Evolutionary conservation across 306 rosid genomes (phyloP).

Genomic region (Vigna reflexopilosa): DNA sequence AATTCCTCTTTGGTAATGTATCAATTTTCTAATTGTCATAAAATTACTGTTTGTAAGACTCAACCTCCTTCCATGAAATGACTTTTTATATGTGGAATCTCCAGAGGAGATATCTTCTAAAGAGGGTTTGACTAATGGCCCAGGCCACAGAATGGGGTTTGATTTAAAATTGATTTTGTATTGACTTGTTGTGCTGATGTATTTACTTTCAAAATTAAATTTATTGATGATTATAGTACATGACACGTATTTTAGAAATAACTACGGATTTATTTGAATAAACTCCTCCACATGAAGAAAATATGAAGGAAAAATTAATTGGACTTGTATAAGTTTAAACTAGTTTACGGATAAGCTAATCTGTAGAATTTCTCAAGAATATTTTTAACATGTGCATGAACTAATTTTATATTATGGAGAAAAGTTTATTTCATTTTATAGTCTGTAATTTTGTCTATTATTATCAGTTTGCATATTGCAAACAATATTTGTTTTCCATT

Average conservation of each 20-base stretch:
- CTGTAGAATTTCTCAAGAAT: not conserved
- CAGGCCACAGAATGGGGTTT: not conserved
- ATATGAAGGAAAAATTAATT: not conserved
- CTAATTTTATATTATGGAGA: too few species aligned
- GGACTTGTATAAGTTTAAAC: not conserved
- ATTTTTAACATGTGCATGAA: too few species aligned
- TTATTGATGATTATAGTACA: not conserved
- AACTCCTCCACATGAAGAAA: not conserved
- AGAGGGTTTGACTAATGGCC: not conserved
- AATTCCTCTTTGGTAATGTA: constrained; percentile 90
- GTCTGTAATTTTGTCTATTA: not conserved
- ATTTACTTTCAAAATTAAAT: constrained; percentile 15
- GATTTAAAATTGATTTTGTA: not conserved
- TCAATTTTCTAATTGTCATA: constrained; percentile 3
- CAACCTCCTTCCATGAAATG: constrained; percentile 13
- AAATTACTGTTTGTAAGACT: not conserved
- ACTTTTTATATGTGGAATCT: constrained; percentile 2
- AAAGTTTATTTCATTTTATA: too few species aligned
- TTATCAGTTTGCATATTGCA: not conserved
- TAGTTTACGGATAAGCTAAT: too few species aligned
- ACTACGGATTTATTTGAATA: not conserved
- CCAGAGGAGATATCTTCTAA: constrained; percentile 16
- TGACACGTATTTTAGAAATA: constrained; percentile 16
- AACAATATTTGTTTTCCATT: not conserved
- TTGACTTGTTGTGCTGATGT: constrained; percentile 30